A percentile compares a stretch with the other conserved stretches of the same genome.
These are phyloP conservation scores for Blastocystis sp. DNA, from an alignment of 352 stramenopile genomes.

Conservation along the genomic window DNA sequence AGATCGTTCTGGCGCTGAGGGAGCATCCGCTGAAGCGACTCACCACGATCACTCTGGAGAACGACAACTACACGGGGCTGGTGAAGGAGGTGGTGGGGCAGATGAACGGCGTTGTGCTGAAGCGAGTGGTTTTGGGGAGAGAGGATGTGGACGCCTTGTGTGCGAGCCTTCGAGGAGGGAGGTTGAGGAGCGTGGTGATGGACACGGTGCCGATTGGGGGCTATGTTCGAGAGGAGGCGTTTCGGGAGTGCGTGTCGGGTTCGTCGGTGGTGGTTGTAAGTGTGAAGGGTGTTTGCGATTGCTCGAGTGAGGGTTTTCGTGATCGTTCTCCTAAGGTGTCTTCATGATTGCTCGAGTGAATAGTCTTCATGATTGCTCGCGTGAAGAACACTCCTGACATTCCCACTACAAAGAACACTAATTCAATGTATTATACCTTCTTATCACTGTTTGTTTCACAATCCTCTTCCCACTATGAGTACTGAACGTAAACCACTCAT, in stretches of 20 bases:
- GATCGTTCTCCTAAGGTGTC: too few relatives aligned
- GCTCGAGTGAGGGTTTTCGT: too few relatives aligned
- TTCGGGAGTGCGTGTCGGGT: not conserved
- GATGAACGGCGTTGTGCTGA: not conserved
- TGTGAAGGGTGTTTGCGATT: not conserved
- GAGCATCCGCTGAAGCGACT: not conserved
- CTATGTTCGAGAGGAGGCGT: not conserved
- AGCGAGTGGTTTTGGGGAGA: not conserved
- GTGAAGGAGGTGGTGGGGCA: not conserved
- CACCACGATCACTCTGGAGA: not conserved
- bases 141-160: not conserved
- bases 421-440: too few relatives aligned
- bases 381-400: too few relatives aligned
- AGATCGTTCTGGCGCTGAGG: not conserved
- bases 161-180: not conserved
- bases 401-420: too few relatives aligned
- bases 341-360: too few relatives aligned
- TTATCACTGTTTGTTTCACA: too few relatives aligned
- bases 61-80: slow-evolving; percentile 16
- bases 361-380: too few relatives aligned
- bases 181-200: not conserved
- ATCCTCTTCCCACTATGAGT: too few relatives aligned
- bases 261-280: not conserved
- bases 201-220: not conserved
- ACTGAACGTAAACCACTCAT: slow-evolving; percentile 77